Evolutionary conservation across 345 rosid genomes (phyloP), one percentile per base, ranked within the genome.

Genomic region (Odontarrhena argentea): DNA sequence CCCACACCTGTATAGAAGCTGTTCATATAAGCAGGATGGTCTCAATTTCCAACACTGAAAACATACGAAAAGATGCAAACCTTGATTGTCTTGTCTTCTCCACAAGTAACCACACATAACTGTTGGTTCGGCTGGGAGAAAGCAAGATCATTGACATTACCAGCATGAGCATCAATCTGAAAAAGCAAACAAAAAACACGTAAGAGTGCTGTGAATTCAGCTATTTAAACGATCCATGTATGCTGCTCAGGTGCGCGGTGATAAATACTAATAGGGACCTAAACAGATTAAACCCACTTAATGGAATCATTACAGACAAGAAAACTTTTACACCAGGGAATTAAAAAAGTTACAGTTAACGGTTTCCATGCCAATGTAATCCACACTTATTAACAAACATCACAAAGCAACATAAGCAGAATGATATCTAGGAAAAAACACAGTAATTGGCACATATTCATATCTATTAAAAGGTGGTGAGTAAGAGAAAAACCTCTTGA

Each of bases 1-100:
- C 86, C 88, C 88, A 86, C 18, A 86, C 88, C 91, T 86, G 69
- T 45, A 69, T 1, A 61, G 12, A 24, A 53, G 44, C 0, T 36
- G 44, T 43, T 25, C 36, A 51, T 11, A 57, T 66, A 8, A 59
- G 72, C 55, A 51, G 49, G 49, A 73, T 36, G 48, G 13, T 43
- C 67, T 45, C 24, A 35, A 25, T 26, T n/a, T 43, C 52, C 25
- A 52, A 50, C 12, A 43, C 1, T 13, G 36, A 15, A 45, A 51
- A 36, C 34, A 43, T 53, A 52, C 0, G 6, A 51, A n/a, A 66
- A 7, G 71, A 51, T 58, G 9, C 45, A 68, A 71, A 86, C 91
- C 86, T 86, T 86, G 64, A 86, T 80, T 14, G 81, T 71, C 67
- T 79, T 86, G 88, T 86, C 91, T 62, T 86, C 91, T 54, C 91